Conservation (phyloP, 2,329 filamentous ascomycete species). For the Delphinella strobiligena region DNA sequence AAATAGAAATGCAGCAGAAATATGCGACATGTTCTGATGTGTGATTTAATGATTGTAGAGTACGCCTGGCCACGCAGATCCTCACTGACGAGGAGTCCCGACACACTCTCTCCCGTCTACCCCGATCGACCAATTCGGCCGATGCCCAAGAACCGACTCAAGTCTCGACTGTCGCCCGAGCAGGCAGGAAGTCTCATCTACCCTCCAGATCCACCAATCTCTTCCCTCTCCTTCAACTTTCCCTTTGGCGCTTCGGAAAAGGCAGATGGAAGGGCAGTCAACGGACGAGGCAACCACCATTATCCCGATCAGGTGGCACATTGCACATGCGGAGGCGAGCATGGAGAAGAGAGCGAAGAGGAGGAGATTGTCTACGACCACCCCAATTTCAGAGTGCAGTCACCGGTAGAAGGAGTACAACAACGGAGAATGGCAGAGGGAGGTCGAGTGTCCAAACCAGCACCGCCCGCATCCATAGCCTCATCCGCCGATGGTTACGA, state of each 20-base stretch:
- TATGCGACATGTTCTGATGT: not conserved
- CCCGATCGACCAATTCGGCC: constrained; percentile 88
- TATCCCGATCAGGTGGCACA: constrained; percentile 37
- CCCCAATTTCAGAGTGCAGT: constrained; percentile 26
- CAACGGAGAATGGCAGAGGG: constrained; percentile 8
- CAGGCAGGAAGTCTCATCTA: constrained; percentile 72
- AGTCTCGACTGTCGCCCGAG: constrained; percentile 76
- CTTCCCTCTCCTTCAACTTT: constrained; percentile 65
- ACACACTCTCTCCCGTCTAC: constrained; percentile 69
- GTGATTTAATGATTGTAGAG: not conserved
- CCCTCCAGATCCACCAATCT: constrained; percentile 60
- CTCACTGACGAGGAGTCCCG: constrained; percentile 25
- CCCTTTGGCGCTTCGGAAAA: constrained; percentile 33
- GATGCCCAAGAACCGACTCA: constrained; percentile 75
- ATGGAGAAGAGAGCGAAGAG: constrained; percentile 49
- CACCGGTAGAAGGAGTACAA: constrained; percentile 20
- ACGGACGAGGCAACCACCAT: constrained; percentile 33
- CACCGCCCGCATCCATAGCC: constrained; percentile 41
- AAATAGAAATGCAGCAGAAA: not conserved
- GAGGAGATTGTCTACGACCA: constrained; percentile 37
- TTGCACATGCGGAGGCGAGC: constrained; percentile 34
- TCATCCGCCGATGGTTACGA: constrained; percentile 83
- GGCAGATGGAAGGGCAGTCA: constrained; percentile 9
- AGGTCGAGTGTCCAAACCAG: constrained; percentile 17
- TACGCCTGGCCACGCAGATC: constrained; percentile 11